Conservation (phyloP, 495 filamentous ascomycete genomes). For the Penicillium robsamsonii region DNA sequence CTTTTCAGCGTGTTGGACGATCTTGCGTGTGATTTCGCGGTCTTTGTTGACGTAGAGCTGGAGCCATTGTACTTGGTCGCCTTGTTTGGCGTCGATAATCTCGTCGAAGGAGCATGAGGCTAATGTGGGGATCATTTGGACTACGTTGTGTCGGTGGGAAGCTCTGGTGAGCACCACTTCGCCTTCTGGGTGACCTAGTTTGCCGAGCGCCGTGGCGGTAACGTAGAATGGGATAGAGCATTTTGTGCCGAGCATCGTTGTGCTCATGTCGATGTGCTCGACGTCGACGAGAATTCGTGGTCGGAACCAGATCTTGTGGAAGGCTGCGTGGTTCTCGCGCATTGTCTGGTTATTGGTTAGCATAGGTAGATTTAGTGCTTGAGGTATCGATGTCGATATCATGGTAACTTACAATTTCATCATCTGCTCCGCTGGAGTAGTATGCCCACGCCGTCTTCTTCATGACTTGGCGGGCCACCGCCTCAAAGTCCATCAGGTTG, state of each 20-base stretch:
- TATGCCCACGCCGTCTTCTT: conserved; percentile 96
- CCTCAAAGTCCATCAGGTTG: conserved; percentile 93
- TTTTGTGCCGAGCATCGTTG: conserved; percentile 88
- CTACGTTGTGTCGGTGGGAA: conserved; percentile 77
- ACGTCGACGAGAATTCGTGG: conserved; percentile 84
- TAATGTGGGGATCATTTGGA: conserved; percentile 98
- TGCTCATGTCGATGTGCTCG: conserved; percentile 77
- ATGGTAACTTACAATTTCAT: conserved; percentile 77
- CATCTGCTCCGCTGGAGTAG: conserved; percentile 93
- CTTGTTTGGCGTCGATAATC: conserved; percentile 79
- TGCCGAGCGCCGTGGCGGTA: conserved; percentile 87
- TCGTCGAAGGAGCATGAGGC: conserved; percentile 98
- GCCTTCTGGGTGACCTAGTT: conserved; percentile 84
- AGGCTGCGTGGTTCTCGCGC: conserved; percentile 94
- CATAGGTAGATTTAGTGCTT: not conserved
- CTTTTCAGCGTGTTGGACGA: conserved; percentile 86
- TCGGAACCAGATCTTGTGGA: conserved; percentile 97
- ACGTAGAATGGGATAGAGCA: conserved; percentile 85
- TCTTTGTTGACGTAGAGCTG: conserved; percentile 99
- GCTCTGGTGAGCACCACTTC: conserved; percentile 87
- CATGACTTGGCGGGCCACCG: conserved; percentile 83
- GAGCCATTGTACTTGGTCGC: conserved; percentile 89
- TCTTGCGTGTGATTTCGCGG: conserved; percentile 82
- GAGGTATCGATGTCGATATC: not conserved
- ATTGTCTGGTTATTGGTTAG: conserved; percentile 63